Percentiles rank a stretch among this genome's conserved stretches.
phyloP scores from a whole-genome alignment of 257 asterid species.

The Mentha longifolia region DNA sequence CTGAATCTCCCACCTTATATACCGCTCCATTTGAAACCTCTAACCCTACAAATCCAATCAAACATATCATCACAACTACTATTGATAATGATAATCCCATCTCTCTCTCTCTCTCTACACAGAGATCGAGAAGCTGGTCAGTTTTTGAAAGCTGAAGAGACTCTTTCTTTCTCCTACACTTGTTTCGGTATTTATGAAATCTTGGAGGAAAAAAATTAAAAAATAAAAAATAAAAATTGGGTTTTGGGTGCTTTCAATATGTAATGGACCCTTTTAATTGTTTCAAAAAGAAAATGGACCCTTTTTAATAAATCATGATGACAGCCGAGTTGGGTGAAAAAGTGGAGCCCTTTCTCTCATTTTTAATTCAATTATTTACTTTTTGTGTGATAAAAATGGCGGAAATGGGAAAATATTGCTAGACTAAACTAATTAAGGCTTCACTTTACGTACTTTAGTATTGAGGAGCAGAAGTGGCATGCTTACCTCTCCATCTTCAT shows the following conservation, averaged over 20 bases:
- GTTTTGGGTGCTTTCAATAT: constrained; percentile 14
- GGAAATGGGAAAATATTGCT: background rate
- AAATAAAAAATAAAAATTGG: background rate
- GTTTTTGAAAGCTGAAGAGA: constrained; percentile 26
- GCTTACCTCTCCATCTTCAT: background rate
- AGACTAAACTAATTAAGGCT: background rate
- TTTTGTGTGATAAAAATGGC: constrained; percentile 15
- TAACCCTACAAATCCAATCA: constrained; percentile 30
- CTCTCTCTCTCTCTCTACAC: background rate
- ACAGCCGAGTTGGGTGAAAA: constrained; percentile 24
- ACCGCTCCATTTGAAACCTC: constrained; percentile 42
- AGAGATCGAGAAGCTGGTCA: constrained; percentile 4
- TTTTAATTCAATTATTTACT: constrained; percentile 22
- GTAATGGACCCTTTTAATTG: constrained; percentile 25
- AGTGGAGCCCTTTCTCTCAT: constrained; percentile 29
- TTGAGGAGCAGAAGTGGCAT: background rate
- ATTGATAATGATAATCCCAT: constrained; percentile 15
- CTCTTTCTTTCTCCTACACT: background rate
- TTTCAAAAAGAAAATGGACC: constrained; percentile 24
- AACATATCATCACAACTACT: constrained; percentile 24
- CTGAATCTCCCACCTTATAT: constrained; percentile 78
- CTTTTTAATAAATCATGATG: background rate
- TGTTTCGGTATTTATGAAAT: constrained; percentile 1
- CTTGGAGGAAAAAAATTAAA: background rate
- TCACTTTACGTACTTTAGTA: constrained; percentile 1